These are phyloP conservation scores for Mollisiaceae sp. DNA, from an alignment of 2,329 filamentous ascomycete genomes.

Conservation along the genomic window DNA sequence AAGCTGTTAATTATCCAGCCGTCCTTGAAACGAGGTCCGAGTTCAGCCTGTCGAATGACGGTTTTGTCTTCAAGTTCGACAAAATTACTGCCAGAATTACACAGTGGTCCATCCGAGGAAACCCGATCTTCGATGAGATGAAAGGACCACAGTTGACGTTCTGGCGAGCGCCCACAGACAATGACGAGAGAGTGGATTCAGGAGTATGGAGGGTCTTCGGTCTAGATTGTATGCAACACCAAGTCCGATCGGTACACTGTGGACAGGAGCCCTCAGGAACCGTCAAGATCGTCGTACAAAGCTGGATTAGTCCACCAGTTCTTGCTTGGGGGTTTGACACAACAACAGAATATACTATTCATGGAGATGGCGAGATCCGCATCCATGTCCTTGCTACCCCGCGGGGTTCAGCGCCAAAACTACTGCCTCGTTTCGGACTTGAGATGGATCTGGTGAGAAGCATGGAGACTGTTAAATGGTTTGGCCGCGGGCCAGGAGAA, in stretches of 20 bases:
- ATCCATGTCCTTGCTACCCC: slow-evolving; percentile 53
- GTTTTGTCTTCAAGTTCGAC: slow-evolving; percentile 23
- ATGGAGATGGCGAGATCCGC: slow-evolving; percentile 49
- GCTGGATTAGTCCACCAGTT: slow-evolving; percentile 61
- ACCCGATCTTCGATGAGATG: slow-evolving; percentile 37
- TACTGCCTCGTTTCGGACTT: slow-evolving; percentile 66
- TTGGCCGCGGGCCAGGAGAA: slow-evolving; percentile 69
- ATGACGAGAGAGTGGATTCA: slow-evolving; percentile 60
- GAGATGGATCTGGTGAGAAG: slow-evolving; percentile 55
- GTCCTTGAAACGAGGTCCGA: slow-evolving; percentile 17
- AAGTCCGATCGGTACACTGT: slow-evolving; percentile 50
- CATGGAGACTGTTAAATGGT: slow-evolving; percentile 62
- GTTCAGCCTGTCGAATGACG: slow-evolving; percentile 11
- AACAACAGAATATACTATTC: slow-evolving; percentile 58
- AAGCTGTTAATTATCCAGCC: slow-evolving; percentile 29
- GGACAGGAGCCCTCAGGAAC: slow-evolving; percentile 37
- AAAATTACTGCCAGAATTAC: slow-evolving; percentile 15
- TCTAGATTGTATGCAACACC: slow-evolving; percentile 52
- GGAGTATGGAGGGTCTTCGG: slow-evolving; percentile 63
- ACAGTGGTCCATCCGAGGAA: slow-evolving; percentile 20
- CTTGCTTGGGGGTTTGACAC: slow-evolving; percentile 63
- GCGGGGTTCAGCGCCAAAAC: slow-evolving; percentile 54
- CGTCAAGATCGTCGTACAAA: slow-evolving; percentile 49
- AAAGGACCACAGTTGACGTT: slow-evolving; percentile 54
- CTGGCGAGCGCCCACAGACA: slow-evolving; percentile 70